Base-by-base conservation (phyloP, 2,329 filamentous ascomycete species). In the Aspergillus awamori region DNA sequence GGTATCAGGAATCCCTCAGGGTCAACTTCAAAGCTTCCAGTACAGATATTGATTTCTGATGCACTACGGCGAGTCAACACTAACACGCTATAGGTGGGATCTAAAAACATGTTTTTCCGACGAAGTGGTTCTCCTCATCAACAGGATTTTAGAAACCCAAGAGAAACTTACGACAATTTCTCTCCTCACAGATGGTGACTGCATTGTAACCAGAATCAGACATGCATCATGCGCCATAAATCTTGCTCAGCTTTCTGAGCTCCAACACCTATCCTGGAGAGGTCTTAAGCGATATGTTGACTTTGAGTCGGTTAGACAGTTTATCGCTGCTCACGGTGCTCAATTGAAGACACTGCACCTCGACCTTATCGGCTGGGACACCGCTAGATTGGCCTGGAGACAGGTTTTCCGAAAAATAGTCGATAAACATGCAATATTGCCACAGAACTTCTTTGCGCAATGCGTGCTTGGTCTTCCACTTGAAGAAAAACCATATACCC, bases 311-410 rank as follows among this genome's bases (percentile, higher is more conserved):
- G 33, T 54, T 41, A 20, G 13, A 26, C 8, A 11, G 8, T 41
- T 38, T 15, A 41, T 54, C 33, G 15, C 20, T 24, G n/a, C 52
- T 15, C 52, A 28, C 13, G 52, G 52, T 2, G 11, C 33, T 28
- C 52, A 41, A 11, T 10, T 54, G 15, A 38, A 41, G 24, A 26
- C 52, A 15, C 10, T 54, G 4, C 8, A 24, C 22, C 52, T 54
- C 15, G 52, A 54, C 7, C 52, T 54, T n/a, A 20, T 49, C 26
- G 47, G 47, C 47, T 49, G 47, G 47, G 47, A 49, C 26, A 49
- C 26, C 15, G 26, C 47, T 17, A 17, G 24, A 30, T 26, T 49
- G 15, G 7, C 47, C 8, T 49, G 47, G 47, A 10, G 6, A 6
- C 5, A 17, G 20, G 47, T 26, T 8, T 33, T 33, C 11, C 26